Evolutionary conservation across 495 filamentous ascomycete species (phyloP), one percentile per base, ranked within the genome.

Genomic region (Aspergillus saccharolyticus): DNA sequence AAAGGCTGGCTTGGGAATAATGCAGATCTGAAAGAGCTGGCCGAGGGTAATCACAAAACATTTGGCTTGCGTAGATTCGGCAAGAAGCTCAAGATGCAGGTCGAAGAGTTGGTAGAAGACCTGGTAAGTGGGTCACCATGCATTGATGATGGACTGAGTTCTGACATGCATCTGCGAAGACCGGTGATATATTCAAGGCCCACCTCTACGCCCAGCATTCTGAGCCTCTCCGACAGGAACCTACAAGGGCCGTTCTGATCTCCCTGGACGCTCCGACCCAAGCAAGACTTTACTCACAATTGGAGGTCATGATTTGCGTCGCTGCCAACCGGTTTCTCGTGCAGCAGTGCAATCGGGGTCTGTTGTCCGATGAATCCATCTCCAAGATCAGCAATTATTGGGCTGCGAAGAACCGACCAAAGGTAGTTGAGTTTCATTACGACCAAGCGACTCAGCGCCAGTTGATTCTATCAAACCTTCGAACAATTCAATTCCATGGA

Each of bases 401-500:
- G 81, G 67, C 57, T 15, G 62, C 70, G 3, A 82, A 81, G 62
- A 81, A 81, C 52, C 71, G 80, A 3, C 78, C 79, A 7, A 70
- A 70, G 24, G 82, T 85, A 3, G 66, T 74, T 9, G 77, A 84
- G 53, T 85, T 85, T 64, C 74, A 76, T 57, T 85, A 80, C 56
- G 80, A 84, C 60, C 80, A 83, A 56, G 66, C 65, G 8, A 83
- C 80, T 5, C 83, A 85, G 63, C 70, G 75, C 15, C 73, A 79
- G 5, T 64, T 85, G 15, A 76, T 85, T 52, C 46, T 68, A 4
- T 66, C 66, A 33, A 85, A 85, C 60, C 68, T 80, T 42, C 71
- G 73, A 9, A 74, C 55, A 15, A 68, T 85, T 52, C 65, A 72
- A 33, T 83, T 85, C 65, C 66, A 74, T 44, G 80, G 79, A 5